A percentile compares a stretch with the other conserved stretches of the same genome.
phyloP scores from a whole-genome alignment of 1,284 basidiomycete species.

The Pascua sp. region DNA sequence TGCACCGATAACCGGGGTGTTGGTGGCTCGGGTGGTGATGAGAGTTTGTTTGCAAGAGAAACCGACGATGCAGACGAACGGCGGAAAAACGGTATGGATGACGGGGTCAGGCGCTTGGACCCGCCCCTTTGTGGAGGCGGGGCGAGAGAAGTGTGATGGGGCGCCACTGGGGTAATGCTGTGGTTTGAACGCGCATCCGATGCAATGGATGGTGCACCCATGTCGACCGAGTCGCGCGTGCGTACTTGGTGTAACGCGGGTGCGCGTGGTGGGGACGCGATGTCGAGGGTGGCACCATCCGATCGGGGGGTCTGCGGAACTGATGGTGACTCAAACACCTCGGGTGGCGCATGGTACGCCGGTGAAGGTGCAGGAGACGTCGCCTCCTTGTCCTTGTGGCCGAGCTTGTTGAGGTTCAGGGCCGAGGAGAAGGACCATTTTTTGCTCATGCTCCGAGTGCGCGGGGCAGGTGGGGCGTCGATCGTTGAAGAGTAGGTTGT shows the following conservation, averaged over 20 bases:
- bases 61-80: conserved; percentile 80
- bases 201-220: background rate
- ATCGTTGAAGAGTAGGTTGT: conserved; percentile 1
- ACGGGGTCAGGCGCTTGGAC: conserved; percentile 72
- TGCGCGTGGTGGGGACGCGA: background rate
- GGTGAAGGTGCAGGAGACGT: background rate
- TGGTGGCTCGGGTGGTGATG: conserved; percentile 11
- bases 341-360: background rate
- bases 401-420: conserved; percentile 68
- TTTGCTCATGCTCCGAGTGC: conserved; percentile 57
- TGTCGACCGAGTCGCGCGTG: background rate
- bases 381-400: conserved; percentile 27
- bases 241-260: no score
- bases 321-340: conserved; percentile 7
- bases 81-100: conserved; percentile 92
- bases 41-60: conserved; percentile 18
- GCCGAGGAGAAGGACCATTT: conserved; percentile 95
- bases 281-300: no score
- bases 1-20: conserved; percentile 15
- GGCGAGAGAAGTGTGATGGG: conserved; percentile 5
- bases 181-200: conserved; percentile 21
- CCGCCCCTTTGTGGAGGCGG: conserved; percentile 20
- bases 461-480: conserved; percentile 1
- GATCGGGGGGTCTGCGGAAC: conserved; percentile 32
- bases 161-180: conserved; percentile 24